Evolutionary conservation across 148 eudicot genomes (phyloP).

Genomic region (Chenopodium berlandieri): DNA sequence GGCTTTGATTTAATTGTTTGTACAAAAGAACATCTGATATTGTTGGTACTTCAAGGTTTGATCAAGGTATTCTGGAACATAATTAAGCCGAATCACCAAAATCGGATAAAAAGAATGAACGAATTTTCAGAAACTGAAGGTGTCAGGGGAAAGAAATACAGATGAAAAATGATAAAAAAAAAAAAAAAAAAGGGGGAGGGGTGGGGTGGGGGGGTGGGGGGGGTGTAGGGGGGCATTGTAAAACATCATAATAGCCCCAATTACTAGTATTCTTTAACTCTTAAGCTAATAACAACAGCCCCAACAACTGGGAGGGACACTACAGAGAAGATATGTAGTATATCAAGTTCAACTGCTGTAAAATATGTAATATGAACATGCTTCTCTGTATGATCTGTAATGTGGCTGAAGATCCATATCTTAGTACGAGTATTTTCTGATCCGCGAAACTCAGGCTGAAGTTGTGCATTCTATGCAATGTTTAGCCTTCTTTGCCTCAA

Average conservation of each 20-base stretch:
- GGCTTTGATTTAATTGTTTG: not conserved
- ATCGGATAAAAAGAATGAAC: slow-evolving; percentile 18
- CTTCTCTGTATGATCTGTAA: slow-evolving; percentile 14
- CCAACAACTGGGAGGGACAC: slow-evolving; percentile 17
- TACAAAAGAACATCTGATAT: not conserved
- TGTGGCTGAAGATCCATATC: slow-evolving; percentile 12
- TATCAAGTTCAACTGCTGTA: slow-evolving; percentile 3
- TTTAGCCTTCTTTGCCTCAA: slow-evolving; percentile 16
- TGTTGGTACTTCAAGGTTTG: not conserved
- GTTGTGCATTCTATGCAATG: slow-evolving; percentile 24
- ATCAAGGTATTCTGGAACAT: not conserved
- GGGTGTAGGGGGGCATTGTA: not conserved
- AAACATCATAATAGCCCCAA: slow-evolving; percentile 14
- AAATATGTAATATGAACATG: slow-evolving; percentile 17
- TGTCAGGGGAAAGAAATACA: slow-evolving; percentile 9
- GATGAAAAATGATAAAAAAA: not conserved
- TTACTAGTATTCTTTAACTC: slow-evolving; percentile 9
- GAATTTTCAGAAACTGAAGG: slow-evolving; percentile 18
- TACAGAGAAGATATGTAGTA: slow-evolving; percentile 7
- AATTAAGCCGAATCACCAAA: not conserved
- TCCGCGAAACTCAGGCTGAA: slow-evolving; percentile 14
- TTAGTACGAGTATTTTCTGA: not conserved
- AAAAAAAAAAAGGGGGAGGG: not conserved
- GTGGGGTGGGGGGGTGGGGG: no score
- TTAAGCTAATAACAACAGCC: not conserved